Base-by-base conservation (phyloP, 2,329 filamentous ascomycete genomes). In the Paracamarosporium sp. region DNA sequence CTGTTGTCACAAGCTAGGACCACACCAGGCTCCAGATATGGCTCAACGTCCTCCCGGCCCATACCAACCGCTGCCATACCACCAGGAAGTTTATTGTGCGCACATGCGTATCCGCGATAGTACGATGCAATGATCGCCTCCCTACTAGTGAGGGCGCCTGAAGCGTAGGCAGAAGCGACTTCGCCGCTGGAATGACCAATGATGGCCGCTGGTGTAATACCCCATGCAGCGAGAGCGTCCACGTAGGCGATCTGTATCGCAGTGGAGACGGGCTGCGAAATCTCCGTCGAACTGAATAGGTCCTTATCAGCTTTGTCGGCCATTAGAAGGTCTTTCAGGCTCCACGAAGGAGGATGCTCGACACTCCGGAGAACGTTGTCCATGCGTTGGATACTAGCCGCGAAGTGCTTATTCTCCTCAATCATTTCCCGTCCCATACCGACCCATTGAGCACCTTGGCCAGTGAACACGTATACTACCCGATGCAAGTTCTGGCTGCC, bases 391-490 rank as follows among this genome's bases (percentile, higher is more conserved):
- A 47, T 24, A 25, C 24, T 35, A 12, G 7, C 17, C 28, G 11
- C 17, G n/a, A 47, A 31, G n/a, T n/a, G 28, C 7, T 24, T 8
- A 50, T 51, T 9, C 20, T 41, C 24, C 13, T 20, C 5, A 1
- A 41, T 40, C 24, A 51, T 9, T 17, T 51, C 35, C 20, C 25
- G 4, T 6, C 43, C 43, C 43, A 45, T 45, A 6, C 30, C 20
- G 6, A 44, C 40, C 76, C 77, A 81, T 31, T 80, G 79, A 0
- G 78, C 77, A 17, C 79, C 79, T 50, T 81, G 79, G 2, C 79
- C 79, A 0, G 75, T 79, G 60, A 80, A 80, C 0, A 57, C 38
- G 11, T 61, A 31, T 12, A 47, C 13, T 17, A 55, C 20, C 6
- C 11, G 12, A 30, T 12, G 5, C 13, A 20, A 13, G 25, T 24